A percentile compares a stretch with the other conserved stretches of the same genome.
Conservation (phyloP, 306 rosid species). For the Quercus suber region DNA sequence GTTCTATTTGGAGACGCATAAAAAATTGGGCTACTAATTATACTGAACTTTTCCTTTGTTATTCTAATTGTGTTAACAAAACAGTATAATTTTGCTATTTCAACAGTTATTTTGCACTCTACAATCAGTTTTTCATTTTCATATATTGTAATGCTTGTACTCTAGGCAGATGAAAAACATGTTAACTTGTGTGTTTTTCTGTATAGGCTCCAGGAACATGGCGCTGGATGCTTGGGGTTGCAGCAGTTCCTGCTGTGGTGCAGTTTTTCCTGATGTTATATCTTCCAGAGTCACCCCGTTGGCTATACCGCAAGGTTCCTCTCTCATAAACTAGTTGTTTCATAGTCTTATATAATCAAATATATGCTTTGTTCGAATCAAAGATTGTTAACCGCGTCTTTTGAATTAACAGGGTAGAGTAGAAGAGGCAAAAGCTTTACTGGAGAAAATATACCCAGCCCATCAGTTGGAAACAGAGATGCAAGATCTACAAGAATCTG, state of each 20-base stretch:
- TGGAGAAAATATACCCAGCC: conserved; percentile 39
- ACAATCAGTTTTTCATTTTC: not conserved
- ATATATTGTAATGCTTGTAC: not conserved
- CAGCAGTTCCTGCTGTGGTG: conserved; percentile 50
- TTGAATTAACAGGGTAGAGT: conserved; percentile 33
- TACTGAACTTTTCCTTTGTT: not conserved
- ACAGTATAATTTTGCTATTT: not conserved
- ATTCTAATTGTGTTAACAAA: not conserved
- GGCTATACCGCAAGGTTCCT: conserved; percentile 58
- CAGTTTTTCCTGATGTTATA: conserved; percentile 40
- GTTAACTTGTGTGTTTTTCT: not conserved
- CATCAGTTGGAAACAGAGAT: conserved; percentile 42
- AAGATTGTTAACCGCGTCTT: not conserved
- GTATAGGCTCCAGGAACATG: conserved; percentile 56
- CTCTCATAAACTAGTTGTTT: not conserved
- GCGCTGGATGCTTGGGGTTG: conserved; percentile 83
- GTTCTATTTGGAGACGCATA: not conserved
- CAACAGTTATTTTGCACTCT: not conserved
- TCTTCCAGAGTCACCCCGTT: conserved; percentile 73
- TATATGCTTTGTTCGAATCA: not conserved
- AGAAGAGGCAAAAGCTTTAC: conserved; percentile 46
- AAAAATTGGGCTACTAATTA: not conserved
- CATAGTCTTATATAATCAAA: not conserved
- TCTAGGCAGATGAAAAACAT: not conserved
- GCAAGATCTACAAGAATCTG: conserved; percentile 40